These are phyloP conservation scores for Corylus heterophylla DNA, from an alignment of 306 rosid genomes.

Conservation along the genomic window DNA sequence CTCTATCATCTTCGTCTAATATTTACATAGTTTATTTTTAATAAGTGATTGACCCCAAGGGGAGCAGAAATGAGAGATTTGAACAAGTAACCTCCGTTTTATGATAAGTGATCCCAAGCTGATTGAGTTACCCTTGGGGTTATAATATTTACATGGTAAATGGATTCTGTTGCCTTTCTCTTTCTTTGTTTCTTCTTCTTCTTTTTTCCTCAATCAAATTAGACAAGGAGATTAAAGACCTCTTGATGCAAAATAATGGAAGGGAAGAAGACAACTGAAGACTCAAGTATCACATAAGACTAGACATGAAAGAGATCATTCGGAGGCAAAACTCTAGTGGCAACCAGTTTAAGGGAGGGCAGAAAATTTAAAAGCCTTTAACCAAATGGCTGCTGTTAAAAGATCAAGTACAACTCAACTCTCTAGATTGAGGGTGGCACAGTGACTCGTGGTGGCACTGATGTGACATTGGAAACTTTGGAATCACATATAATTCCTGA, in stretches of 20 bases:
- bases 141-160: too few species aligned
- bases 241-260: neutral
- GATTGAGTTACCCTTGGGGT: too few species aligned
- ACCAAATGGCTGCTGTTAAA: neutral
- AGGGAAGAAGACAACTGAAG: neutral
- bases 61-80: too few species aligned
- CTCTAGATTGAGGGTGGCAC: too few species aligned
- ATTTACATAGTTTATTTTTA: too few species aligned
- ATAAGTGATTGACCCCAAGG: too few species aligned
- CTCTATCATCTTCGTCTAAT: neutral
- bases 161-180: neutral
- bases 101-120: too few species aligned
- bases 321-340: neutral
- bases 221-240: slow-evolving; percentile 5
- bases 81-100: too few species aligned
- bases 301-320: neutral
- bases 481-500: too few species aligned
- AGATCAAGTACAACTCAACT: too few species aligned
- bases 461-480: too few species aligned
- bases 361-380: neutral
- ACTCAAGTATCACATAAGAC: neutral
- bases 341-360: neutral
- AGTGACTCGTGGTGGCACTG: too few species aligned
- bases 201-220: slow-evolving; percentile 9
- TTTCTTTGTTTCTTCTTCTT: neutral